Base-by-base conservation (phyloP, 2,329 filamentous ascomycete genomes). In the Pseudopyricularia cyperi region DNA sequence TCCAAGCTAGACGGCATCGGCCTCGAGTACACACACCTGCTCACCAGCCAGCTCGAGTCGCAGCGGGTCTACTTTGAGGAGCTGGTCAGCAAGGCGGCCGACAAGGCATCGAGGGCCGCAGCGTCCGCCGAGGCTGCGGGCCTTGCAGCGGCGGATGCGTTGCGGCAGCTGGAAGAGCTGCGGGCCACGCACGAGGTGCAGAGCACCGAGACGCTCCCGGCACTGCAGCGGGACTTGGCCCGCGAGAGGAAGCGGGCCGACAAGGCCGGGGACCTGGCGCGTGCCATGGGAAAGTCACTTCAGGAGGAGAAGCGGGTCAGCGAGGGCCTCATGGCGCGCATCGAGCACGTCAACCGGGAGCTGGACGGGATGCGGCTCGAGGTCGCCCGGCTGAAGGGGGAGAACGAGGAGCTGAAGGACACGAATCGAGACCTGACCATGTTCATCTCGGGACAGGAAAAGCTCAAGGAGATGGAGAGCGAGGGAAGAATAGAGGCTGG, bases 41-140 rank as follows among this genome's bases (percentile, higher is more conserved):
- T 98, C 11, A 94, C 88, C 3, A 90, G 84, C 54, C 93, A 98
- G 63, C 80, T 98, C 2, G 93, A 97, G 64, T 89, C 85, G 44
- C 93, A 98, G 65, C 80, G 93, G 9, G 76, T 87, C 1, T 98
- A 97, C 67, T 98, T 95, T 59, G 91, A 97, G 65, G 91, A 95
- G 59, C 82, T 95, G 65, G 78, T 98, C 51, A 85, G 83, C 61
- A 89, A 94, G 56, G 88, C 89, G 0, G 89, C 85, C 0, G 88
- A 95, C 66, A 97, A 97, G 69, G 90, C 90, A 0, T 77, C 83
- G 1, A 80, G 85, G 61, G 88, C 90, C 0, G 75, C 79, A 0
- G 73, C 79, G 0, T 74, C 79, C 0, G 87, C 86, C 0, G 82
- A 87, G 55, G 73, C 74, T 48, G 83, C 86, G 0, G 68, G 70